Conservation (phyloP, 108 stramenopile species). For the Hondaea fermentalgiana region DNA sequence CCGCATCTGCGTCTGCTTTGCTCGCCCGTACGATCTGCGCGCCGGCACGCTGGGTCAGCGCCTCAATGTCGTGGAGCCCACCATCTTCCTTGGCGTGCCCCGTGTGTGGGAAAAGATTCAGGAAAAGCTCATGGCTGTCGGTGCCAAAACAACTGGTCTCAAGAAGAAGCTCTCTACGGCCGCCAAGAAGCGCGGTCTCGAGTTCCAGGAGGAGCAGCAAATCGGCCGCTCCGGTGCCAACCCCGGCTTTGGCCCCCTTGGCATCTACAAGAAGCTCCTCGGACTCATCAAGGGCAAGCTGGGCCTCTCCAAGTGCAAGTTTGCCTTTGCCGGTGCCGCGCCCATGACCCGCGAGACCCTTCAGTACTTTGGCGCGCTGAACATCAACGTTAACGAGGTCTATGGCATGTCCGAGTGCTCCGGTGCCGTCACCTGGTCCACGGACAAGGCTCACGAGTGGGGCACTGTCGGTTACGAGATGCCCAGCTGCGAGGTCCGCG, state of each 20-base stretch:
- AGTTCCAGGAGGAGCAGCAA: constrained; percentile 32
- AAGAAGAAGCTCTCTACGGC: constrained; percentile 52
- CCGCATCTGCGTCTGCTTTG: constrained; percentile 36
- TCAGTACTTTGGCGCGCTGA: constrained; percentile 53
- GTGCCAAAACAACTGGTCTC: constrained; percentile 42
- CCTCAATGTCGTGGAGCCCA: constrained; percentile 44
- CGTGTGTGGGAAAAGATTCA: constrained; percentile 63
- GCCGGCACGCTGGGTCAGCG: constrained; percentile 40
- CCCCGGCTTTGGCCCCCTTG: not conserved
- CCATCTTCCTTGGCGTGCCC: constrained; percentile 57
- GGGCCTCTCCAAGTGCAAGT: constrained; percentile 46
- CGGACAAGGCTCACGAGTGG: constrained; percentile 23
- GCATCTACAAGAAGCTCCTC: not conserved
- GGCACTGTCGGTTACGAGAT: not conserved
- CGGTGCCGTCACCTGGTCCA: constrained; percentile 45
- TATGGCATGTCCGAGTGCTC: constrained; percentile 58
- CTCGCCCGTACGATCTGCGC: constrained; percentile 54
- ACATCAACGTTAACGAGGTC: constrained; percentile 49
- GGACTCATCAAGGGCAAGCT: constrained; percentile 38
- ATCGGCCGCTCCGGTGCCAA: constrained; percentile 35
- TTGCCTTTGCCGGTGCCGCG: constrained; percentile 49
- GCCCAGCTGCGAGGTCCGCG: not conserved
- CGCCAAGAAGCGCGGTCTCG: constrained; percentile 45
- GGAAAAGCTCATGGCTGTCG: constrained; percentile 55
- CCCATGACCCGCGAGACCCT: constrained; percentile 52